Conservation (phyloP, 495 filamentous ascomycete species). For the Hypoxylon cercidicola region DNA sequence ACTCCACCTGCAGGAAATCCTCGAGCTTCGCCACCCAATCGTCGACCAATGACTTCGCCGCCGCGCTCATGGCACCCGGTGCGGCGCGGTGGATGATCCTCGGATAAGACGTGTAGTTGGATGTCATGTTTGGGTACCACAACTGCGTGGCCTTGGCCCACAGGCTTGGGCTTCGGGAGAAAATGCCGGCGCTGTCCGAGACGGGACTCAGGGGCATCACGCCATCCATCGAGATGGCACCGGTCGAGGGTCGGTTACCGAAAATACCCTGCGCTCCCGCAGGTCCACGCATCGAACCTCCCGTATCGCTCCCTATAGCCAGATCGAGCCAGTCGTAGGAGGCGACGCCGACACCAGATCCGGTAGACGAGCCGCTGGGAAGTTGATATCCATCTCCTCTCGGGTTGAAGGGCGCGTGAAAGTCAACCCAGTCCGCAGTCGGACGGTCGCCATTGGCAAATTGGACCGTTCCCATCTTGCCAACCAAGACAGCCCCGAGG, state of each 20-base stretch:
- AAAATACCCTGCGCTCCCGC: slow-evolving; percentile 50
- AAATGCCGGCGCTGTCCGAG: neutral
- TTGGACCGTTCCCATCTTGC: no score
- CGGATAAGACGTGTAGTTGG: slow-evolving; percentile 4
- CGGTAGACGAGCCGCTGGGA: slow-evolving; percentile 58
- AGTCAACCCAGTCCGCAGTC: slow-evolving; percentile 34
- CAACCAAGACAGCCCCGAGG: no score
- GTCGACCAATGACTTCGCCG: neutral
- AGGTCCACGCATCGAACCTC: slow-evolving; percentile 53
- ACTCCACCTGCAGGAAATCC: no score
- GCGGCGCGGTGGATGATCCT: neutral
- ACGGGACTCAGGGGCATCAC: no score
- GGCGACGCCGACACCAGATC: slow-evolving; percentile 58
- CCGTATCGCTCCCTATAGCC: slow-evolving; percentile 58
- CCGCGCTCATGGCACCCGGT: neutral
- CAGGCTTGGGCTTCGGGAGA: slow-evolving; percentile 1
- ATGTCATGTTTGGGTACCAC: slow-evolving; percentile 1
- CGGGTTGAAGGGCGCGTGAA: slow-evolving; percentile 65
- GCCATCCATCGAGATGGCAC: no score
- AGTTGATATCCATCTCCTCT: slow-evolving; percentile 67
- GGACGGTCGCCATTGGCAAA: no score
- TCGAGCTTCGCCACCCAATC: slow-evolving; percentile 2
- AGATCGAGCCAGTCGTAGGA: slow-evolving; percentile 68
- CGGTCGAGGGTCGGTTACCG: slow-evolving; percentile 19
- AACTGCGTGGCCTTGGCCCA: slow-evolving; percentile 2